Evolutionary conservation across 2,329 filamentous ascomycete genomes (phyloP).

Genomic region (Fusarium pseudocircinatum): DNA sequence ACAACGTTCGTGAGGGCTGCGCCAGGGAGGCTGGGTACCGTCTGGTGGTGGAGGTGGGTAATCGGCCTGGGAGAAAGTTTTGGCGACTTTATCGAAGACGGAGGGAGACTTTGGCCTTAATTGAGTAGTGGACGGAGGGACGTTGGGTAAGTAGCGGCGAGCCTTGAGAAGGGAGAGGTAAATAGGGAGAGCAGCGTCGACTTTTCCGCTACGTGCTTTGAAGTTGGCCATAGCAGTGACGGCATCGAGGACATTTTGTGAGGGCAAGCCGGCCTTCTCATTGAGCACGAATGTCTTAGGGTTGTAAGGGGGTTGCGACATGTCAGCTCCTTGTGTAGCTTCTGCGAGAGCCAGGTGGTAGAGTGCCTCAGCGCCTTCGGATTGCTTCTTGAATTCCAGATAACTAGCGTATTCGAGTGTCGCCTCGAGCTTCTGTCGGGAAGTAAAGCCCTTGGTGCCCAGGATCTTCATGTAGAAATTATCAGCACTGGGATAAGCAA

Average conservation of each 20-base stretch:
- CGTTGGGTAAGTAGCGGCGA: constrained; percentile 67
- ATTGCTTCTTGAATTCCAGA: constrained; percentile 78
- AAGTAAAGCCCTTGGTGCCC: constrained; percentile 80
- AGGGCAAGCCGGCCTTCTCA: constrained; percentile 66
- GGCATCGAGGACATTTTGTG: constrained; percentile 77
- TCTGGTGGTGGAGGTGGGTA: constrained; percentile 78
- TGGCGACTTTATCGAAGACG: constrained; percentile 36
- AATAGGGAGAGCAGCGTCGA: constrained; percentile 79
- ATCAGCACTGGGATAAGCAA: constrained; percentile 76
- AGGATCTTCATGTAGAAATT: constrained; percentile 84
- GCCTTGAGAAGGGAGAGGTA: constrained; percentile 86
- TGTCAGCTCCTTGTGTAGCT: constrained; percentile 66
- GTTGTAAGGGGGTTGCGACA: constrained; percentile 60
- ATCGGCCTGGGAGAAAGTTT: constrained; percentile 56
- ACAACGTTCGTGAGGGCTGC: constrained; percentile 74
- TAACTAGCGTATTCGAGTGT: constrained; percentile 86
- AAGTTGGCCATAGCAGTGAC: constrained; percentile 83
- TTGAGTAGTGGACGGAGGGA: constrained; percentile 40
- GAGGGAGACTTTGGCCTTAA: constrained; percentile 9
- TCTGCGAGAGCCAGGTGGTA: constrained; percentile 82
- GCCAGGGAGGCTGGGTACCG: constrained; percentile 73
- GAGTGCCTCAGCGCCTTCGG: constrained; percentile 74
- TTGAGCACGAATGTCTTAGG: constrained; percentile 70
- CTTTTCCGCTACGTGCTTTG: constrained; percentile 74
- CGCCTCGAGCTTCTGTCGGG: constrained; percentile 82